Percentiles rank a stretch among this genome's conserved stretches.
Evolutionary conservation across 106 monocot species (phyloP).

Genomic region (Agapanthus africanus): DNA sequence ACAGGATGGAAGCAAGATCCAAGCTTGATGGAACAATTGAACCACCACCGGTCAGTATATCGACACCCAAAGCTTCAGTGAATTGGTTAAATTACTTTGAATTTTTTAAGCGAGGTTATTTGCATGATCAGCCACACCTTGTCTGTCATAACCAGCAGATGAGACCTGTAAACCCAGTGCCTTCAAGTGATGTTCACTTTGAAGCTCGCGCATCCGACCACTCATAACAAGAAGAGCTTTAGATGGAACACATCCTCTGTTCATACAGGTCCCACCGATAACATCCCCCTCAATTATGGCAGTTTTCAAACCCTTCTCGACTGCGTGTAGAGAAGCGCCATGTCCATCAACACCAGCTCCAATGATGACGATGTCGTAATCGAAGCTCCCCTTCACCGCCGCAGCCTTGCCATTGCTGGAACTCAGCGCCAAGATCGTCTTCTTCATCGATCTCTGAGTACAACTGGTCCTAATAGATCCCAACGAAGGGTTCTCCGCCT

Average conservation of each 20-base stretch:
- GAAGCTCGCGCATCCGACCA: constrained; percentile 93
- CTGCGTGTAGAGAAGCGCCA: constrained; percentile 90
- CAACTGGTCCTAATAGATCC: background rate
- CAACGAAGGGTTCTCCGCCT: background rate
- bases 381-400: constrained; percentile 32
- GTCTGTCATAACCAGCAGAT: constrained; percentile 83
- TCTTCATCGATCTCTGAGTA: background rate
- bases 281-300: constrained; percentile 94
- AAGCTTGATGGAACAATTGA: too few relatives aligned
- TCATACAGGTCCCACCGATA: constrained; percentile 96
- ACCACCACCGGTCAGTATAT: constrained; percentile 83
- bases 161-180: constrained; percentile 84
- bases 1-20: too few relatives aligned
- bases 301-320: constrained; percentile 95
- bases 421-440: background rate
- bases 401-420: constrained; percentile 16
- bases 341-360: constrained; percentile 97
- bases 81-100: constrained; percentile 89
- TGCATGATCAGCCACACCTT: constrained; percentile 97
- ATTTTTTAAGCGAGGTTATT: constrained; percentile 96
- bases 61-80: constrained; percentile 85
- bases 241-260: constrained; percentile 97
- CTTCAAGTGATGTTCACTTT: constrained; percentile 85
- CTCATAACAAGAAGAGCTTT: constrained; percentile 99
- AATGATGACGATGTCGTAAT: constrained; percentile 91